These are phyloP conservation scores for Candida wancherniae DNA, from an alignment of 805 yeast genomes.

Conservation along the genomic window DNA sequence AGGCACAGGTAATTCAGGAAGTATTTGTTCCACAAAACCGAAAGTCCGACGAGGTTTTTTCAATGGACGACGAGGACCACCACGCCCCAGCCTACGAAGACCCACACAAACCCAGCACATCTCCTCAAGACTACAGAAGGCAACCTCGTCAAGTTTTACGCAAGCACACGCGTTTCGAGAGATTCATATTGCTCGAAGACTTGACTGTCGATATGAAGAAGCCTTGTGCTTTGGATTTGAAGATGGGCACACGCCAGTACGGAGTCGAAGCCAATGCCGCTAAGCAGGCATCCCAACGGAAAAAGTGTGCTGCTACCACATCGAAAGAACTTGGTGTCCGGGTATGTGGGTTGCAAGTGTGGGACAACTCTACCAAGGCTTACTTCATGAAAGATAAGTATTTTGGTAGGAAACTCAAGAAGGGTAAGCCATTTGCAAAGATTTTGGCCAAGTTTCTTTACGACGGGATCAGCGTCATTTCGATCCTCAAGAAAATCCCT, in stretches of 20 bases:
- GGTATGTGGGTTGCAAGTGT: slow-evolving; percentile 82
- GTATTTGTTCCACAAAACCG: slow-evolving; percentile 37
- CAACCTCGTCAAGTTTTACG: slow-evolving; percentile 22
- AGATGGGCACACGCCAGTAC: slow-evolving; percentile 98
- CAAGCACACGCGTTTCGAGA: slow-evolving; percentile 57
- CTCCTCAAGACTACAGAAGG: slow-evolving; percentile 8
- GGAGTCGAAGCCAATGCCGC: slow-evolving; percentile 82
- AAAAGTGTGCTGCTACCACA: slow-evolving; percentile 79
- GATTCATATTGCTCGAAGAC: slow-evolving; percentile 87
- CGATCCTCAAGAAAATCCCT: slow-evolving; percentile 66
- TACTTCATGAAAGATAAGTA: slow-evolving; percentile 82
- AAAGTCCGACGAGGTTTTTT: slow-evolving; percentile 37
- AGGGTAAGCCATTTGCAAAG: slow-evolving; percentile 73
- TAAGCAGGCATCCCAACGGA: slow-evolving; percentile 74
- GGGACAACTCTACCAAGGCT: slow-evolving; percentile 15
- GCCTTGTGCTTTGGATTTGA: slow-evolving; percentile 91
- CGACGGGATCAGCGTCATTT: slow-evolving; percentile 57
- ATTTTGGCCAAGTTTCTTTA: slow-evolving; percentile 73
- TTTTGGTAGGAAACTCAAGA: slow-evolving; percentile 73
- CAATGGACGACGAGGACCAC: slow-evolving; percentile 41
- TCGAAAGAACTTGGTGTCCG: slow-evolving; percentile 81
- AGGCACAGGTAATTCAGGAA: slow-evolving; percentile 35
- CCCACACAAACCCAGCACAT: slow-evolving; percentile 2
- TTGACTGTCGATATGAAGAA: slow-evolving; percentile 73
- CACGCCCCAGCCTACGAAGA: slow-evolving; percentile 13